Evolutionary conservation across 2,329 filamentous ascomycete species (phyloP).

Genomic region (Botrytis aclada): DNA sequence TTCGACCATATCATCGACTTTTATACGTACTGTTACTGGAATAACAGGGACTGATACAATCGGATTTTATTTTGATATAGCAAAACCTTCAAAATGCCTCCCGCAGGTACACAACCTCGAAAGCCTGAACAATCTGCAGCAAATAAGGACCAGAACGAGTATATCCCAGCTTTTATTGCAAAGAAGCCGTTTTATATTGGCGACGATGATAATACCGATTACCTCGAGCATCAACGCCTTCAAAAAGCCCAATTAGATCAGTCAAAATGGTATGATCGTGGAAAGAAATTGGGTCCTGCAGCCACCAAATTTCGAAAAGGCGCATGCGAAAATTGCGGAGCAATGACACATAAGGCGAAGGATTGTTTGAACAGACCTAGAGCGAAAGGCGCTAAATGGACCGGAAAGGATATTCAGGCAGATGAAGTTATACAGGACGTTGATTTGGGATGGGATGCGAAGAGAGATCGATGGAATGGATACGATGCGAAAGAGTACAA

Average conservation of each 20-base stretch:
- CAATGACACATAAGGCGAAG: conserved; percentile 93
- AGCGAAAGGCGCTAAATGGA: conserved; percentile 87
- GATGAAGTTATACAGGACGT: conserved; percentile 87
- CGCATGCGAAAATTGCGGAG: conserved; percentile 96
- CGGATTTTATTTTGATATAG: not conserved
- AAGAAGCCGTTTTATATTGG: conserved; percentile 95
- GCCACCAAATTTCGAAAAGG: conserved; percentile 98
- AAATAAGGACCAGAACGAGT: conserved; percentile 91
- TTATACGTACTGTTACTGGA: not conserved
- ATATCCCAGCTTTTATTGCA: conserved; percentile 97
- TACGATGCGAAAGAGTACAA: conserved; percentile 87
- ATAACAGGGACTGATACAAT: not conserved
- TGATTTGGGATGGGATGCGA: conserved; percentile 90
- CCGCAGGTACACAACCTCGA: conserved; percentile 36
- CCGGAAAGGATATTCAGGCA: conserved; percentile 87
- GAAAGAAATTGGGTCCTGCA: conserved; percentile 77
- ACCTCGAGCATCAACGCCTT: conserved; percentile 91
- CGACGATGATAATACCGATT: conserved; percentile 76
- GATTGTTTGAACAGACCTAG: conserved; percentile 88
- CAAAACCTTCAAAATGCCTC: conserved; percentile 40
- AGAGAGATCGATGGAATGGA: conserved; percentile 97
- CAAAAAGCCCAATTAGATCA: conserved; percentile 63
- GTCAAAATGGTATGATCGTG: conserved; percentile 90
- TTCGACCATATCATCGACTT: not conserved
- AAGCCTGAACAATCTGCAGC: conserved; percentile 42